Conservation (phyloP, 108 stramenopile species). For the Cylindrotheca closterium region DNA sequence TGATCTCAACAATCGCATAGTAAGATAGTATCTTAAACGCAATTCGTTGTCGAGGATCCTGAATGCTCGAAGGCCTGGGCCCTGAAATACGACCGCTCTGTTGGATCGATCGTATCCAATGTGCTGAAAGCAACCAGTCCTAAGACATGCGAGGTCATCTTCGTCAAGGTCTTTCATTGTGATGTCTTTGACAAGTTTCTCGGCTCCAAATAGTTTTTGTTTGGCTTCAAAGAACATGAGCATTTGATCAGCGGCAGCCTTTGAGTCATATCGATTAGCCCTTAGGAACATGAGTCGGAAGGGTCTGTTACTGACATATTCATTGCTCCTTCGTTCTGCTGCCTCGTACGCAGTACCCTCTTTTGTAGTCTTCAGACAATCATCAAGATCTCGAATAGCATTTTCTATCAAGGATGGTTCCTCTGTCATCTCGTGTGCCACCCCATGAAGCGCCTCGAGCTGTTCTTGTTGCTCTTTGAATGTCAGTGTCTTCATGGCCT, state of each 20-base stretch:
- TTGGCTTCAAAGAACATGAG: constrained; percentile 3
- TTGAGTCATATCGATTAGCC: not conserved
- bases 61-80: not conserved
- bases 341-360: not conserved
- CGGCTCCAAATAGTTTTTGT: not conserved
- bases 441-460: not conserved
- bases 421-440: not conserved
- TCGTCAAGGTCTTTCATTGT: constrained; percentile 6
- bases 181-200: not conserved
- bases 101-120: not conserved
- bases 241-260: not conserved
- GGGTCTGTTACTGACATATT: not conserved
- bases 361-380: not conserved
- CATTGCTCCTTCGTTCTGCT: not conserved
- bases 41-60: not conserved
- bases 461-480: not conserved
- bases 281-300: constrained; percentile 3
- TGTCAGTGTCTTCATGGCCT: not conserved
- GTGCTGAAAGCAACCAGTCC: not conserved
- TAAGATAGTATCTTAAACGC: not conserved
- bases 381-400: not conserved
- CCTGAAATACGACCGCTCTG: not conserved
- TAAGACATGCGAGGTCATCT: constrained; percentile 4
- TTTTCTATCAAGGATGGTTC: not conserved
- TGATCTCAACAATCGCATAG: not conserved